A percentile compares a stretch with the other conserved stretches of the same genome.
These are phyloP conservation scores for Trichoderma lentiforme DNA, from an alignment of 2,329 filamentous ascomycete genomes.

Conservation along the genomic window DNA sequence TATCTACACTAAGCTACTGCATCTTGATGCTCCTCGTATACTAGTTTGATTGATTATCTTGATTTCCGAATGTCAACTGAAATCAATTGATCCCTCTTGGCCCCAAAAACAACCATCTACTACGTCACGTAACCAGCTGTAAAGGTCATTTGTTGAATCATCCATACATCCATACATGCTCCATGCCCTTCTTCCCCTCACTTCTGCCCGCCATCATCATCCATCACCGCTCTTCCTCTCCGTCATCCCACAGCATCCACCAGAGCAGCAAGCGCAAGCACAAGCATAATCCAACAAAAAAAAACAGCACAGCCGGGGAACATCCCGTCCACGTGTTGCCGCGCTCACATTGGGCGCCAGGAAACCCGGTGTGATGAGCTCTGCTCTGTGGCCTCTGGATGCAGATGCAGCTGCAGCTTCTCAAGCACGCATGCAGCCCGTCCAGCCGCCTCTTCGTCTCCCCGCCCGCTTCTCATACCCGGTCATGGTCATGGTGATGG, in stretches of 20 bases:
- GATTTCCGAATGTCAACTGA: not conserved
- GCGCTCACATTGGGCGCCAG: not conserved
- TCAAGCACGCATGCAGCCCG: not conserved
- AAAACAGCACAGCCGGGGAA: not conserved
- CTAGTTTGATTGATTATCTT: not conserved
- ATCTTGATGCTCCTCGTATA: not conserved
- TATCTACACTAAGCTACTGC: not conserved
- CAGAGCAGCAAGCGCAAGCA: not conserved
- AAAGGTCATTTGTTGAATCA: not conserved
- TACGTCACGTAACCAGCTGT: not conserved
- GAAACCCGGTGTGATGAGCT: not conserved
- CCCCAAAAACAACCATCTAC: not conserved
- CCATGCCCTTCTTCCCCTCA: not conserved
- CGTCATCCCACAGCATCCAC: not conserved
- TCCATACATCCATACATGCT: not conserved
- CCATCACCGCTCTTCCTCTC: slow-evolving; percentile 1
- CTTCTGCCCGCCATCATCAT: not conserved
- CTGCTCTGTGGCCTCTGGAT: not conserved
- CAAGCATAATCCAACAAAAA: not conserved
- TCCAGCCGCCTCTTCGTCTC: not conserved
- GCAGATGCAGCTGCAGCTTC: not conserved
- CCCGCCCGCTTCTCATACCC: not conserved
- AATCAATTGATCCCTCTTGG: not conserved
- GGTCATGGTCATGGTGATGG: not conserved
- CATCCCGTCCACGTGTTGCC: not conserved